These are phyloP conservation scores for Quercus suber DNA, from an alignment of 306 rosid species.

Conservation along the genomic window DNA sequence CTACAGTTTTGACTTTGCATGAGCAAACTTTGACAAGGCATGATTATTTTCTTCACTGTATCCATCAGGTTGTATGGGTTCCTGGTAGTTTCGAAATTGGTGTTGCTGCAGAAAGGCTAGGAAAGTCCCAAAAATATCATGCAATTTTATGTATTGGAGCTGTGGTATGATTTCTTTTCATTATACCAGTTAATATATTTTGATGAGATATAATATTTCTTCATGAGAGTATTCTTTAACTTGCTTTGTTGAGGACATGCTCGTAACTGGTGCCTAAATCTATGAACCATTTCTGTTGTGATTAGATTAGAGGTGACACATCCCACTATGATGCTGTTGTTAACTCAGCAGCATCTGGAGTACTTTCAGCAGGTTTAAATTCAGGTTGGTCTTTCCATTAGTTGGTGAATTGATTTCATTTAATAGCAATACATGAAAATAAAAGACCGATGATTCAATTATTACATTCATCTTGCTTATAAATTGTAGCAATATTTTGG, in stretches of 20 bases:
- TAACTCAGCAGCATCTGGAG: conserved; percentile 91
- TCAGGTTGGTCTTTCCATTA: conserved; percentile 50
- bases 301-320: conserved; percentile 89
- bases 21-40: conserved; percentile 8
- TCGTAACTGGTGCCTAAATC: background rate
- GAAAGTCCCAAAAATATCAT: conserved; percentile 69
- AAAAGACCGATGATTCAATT: background rate
- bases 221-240: background rate
- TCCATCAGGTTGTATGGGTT: conserved; percentile 84
- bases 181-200: background rate
- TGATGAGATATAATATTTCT: background rate
- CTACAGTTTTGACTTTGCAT: conserved; percentile 13
- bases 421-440: background rate
- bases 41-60: conserved; percentile 19
- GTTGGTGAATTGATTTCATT: background rate
- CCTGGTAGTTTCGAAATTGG: conserved; percentile 97
- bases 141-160: conserved; percentile 93
- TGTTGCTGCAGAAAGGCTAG: conserved; percentile 66
- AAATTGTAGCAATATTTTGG: background rate
- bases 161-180: conserved; percentile 57
- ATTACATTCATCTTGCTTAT: background rate
- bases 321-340: conserved; percentile 92
- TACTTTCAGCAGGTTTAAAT: conserved; percentile 77
- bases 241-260: background rate
- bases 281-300: conserved; percentile 20